phyloP scores from a whole-genome alignment of 2,329 filamentous ascomycete species.

The Cladorrhinum sp. region DNA sequence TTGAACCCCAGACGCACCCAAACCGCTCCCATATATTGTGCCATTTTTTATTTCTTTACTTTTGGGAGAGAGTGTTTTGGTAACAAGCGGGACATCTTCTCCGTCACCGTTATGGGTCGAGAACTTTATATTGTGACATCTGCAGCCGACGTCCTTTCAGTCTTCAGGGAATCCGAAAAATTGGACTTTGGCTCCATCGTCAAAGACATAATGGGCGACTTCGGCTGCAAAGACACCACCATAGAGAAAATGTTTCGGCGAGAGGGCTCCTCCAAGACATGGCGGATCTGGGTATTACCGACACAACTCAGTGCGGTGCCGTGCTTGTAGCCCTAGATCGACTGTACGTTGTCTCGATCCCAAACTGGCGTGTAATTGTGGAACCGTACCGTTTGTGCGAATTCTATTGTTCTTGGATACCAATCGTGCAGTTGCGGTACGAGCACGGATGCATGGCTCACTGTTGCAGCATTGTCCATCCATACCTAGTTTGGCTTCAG shows the following conservation, averaged over 20 bases:
- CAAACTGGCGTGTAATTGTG: too few species aligned
- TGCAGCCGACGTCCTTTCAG: not conserved
- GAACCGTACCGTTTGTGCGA: too few species aligned
- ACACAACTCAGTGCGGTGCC: not conserved
- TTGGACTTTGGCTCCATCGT: not conserved
- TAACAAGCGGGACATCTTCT: not conserved
- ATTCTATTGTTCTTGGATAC: too few species aligned
- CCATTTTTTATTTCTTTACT: not conserved
- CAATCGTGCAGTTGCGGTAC: too few species aligned
- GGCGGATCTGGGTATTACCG: not conserved
- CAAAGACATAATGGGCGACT: not conserved
- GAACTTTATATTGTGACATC: not conserved
- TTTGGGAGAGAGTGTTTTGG: not conserved
- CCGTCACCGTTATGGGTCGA: not conserved
- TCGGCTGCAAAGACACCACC: not conserved
- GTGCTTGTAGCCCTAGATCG: not conserved
- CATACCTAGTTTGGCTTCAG: too few species aligned
- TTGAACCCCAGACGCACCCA: not conserved
- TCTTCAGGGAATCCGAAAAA: not conserved
- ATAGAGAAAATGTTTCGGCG: not conserved
- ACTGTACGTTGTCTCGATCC: too few species aligned
- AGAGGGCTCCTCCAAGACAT: not conserved
- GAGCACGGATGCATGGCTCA: too few species aligned
- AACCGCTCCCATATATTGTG: not conserved
- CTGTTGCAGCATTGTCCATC: too few species aligned